A percentile compares a stretch with the other conserved stretches of the same genome.
phyloP scores from a whole-genome alignment of 2,329 filamentous ascomycete genomes.

The Aspergillus felis region DNA sequence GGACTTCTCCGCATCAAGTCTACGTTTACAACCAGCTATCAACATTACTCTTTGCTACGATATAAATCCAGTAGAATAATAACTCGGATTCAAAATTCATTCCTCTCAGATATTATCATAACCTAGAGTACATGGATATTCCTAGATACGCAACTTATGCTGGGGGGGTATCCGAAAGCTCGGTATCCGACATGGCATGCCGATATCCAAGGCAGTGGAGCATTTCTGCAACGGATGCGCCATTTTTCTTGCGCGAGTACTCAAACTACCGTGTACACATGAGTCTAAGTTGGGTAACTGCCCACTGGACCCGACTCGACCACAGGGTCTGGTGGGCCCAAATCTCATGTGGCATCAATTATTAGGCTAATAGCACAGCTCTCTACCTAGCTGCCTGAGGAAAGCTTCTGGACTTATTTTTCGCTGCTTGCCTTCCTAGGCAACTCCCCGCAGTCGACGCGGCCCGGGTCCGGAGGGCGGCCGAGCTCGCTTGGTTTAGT shows the following conservation, averaged over 20 bases:
- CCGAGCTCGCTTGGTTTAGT: conserved; percentile 13
- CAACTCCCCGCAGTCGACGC: conserved; percentile 15
- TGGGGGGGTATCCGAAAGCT: neutral
- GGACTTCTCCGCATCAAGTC: neutral
- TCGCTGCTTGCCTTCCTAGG: neutral
- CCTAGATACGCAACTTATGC: neutral
- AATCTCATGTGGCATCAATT: conserved; percentile 15
- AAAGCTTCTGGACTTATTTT: conserved; percentile 20
- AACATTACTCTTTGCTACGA: neutral
- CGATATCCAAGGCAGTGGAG: conserved; percentile 10
- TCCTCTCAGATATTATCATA: no score
- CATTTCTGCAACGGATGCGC: neutral
- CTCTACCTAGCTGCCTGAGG: conserved; percentile 15
- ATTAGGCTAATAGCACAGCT: conserved; percentile 4
- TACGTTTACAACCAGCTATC: neutral
- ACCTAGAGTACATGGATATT: neutral
- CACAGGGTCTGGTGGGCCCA: neutral
- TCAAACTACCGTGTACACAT: neutral
- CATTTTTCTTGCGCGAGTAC: neutral
- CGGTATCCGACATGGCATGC: conserved; percentile 14
- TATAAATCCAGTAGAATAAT: neutral
- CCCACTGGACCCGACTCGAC: neutral
- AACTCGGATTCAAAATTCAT: neutral
- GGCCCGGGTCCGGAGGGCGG: conserved; percentile 11
- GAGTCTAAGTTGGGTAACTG: neutral